phyloP scores from a whole-genome alignment of 352 stramenopile species.

The Phytophthora vignae region DNA sequence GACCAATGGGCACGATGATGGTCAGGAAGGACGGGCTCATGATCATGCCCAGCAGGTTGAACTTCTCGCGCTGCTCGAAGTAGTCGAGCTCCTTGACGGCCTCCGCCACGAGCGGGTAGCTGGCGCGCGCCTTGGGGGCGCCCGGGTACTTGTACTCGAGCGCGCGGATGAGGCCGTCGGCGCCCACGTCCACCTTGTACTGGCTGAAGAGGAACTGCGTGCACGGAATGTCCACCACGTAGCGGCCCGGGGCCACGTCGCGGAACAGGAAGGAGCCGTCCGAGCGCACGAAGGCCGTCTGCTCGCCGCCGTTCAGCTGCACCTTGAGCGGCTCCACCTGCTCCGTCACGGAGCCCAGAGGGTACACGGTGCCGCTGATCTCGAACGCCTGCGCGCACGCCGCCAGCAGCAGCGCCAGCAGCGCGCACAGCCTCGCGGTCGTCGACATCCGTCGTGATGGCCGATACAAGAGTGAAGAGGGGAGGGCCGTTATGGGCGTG shows the following conservation, averaged over 20 bases:
- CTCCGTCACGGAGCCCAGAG: slow-evolving; percentile 51
- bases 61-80: slow-evolving; percentile 88
- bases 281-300: slow-evolving; percentile 67
- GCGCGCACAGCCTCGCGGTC: slow-evolving; percentile 42
- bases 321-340: slow-evolving; percentile 72
- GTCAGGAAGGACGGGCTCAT: slow-evolving; percentile 88
- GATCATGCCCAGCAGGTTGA: slow-evolving; percentile 76
- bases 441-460: slow-evolving; percentile 1
- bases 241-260: slow-evolving; percentile 73
- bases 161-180: slow-evolving; percentile 61
- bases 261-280: slow-evolving; percentile 80
- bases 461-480: slow-evolving; percentile 12
- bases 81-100: slow-evolving; percentile 77
- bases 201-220: slow-evolving; percentile 78
- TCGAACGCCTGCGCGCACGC: slow-evolving; percentile 50
- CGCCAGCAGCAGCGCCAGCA: slow-evolving; percentile 47
- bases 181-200: slow-evolving; percentile 69
- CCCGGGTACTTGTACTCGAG: slow-evolving; percentile 88
- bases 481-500: not conserved
- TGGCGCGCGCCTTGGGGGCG: slow-evolving; percentile 62
- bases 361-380: slow-evolving; percentile 67
- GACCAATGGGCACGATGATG: slow-evolving; percentile 74
- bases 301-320: slow-evolving; percentile 77
- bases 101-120: slow-evolving; percentile 73
- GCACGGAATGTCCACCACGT: slow-evolving; percentile 80